Conservation (phyloP, 257 asterid species). For the Haberlea rhodopensis region DNA sequence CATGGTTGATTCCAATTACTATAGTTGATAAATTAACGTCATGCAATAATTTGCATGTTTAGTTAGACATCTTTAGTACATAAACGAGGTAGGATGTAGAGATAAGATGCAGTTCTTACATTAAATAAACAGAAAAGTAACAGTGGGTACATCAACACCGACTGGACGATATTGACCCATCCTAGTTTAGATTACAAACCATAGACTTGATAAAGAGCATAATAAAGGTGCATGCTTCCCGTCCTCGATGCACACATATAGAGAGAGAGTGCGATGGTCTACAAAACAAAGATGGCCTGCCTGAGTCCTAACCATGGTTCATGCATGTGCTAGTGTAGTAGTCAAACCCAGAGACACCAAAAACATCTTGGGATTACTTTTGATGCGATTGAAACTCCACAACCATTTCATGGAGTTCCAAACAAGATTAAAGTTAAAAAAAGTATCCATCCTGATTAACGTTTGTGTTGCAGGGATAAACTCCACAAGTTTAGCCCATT, state of each 20-base stretch:
- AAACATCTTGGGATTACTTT: conserved; percentile 58
- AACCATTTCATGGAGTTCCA: conserved; percentile 57
- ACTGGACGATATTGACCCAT: conserved; percentile 6
- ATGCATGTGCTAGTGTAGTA: conserved; percentile 34
- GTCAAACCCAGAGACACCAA: conserved; percentile 59
- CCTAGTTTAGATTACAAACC: conserved; percentile 58
- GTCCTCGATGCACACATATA: conserved; percentile 24
- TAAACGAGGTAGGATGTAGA: background rate
- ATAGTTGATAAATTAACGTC: background rate
- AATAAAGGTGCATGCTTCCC: conserved; percentile 27
- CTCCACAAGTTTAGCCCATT: conserved; percentile 44
- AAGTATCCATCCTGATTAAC: conserved; percentile 19
- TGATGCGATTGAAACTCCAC: conserved; percentile 56
- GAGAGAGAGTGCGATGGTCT: background rate
- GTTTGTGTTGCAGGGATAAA: conserved; percentile 33
- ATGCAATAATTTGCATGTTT: background rate
- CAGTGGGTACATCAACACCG: background rate
- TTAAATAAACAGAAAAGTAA: background rate
- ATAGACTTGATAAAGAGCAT: conserved; percentile 37
- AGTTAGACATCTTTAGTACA: background rate
- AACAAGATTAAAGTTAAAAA: conserved; percentile 8
- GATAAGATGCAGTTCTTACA: background rate
- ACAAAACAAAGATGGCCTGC: conserved; percentile 46
- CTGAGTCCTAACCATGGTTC: conserved; percentile 93
- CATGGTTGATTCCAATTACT: background rate